Evolutionary conservation across 768 basidiomycete genomes (phyloP).

Genomic region (Boletus reticulatus): DNA sequence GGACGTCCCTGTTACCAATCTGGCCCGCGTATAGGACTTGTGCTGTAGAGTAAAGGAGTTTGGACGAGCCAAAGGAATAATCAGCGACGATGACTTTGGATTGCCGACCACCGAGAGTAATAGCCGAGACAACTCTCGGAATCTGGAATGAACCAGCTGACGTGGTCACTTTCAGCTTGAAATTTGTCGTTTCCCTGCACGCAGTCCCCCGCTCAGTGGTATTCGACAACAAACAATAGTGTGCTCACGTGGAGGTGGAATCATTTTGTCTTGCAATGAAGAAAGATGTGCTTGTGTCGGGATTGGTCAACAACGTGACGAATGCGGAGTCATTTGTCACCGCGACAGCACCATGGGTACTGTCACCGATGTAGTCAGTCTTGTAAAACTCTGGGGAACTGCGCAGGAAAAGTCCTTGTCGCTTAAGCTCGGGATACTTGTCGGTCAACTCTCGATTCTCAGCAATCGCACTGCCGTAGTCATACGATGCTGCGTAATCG

Average conservation of each 20-base stretch:
- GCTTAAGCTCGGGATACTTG: conserved; percentile 78
- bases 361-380: conserved; percentile 71
- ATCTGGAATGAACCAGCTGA: conserved; percentile 50
- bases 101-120: conserved; percentile 67
- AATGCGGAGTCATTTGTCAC: conserved; percentile 49
- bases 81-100: conserved; percentile 73
- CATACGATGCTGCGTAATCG: conserved; percentile 53
- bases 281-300: conserved; percentile 63
- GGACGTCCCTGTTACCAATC: conserved; percentile 59
- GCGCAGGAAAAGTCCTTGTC: conserved; percentile 74
- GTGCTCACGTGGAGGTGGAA: conserved; percentile 62
- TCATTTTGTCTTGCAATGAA: conserved; percentile 67
- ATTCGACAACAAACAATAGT: neutral
- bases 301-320: conserved; percentile 64
- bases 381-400: conserved; percentile 78
- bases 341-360: conserved; percentile 45
- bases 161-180: conserved; percentile 61
- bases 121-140: conserved; percentile 49
- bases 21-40: conserved; percentile 64
- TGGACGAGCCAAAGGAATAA: conserved; percentile 67
- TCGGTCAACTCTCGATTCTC: conserved; percentile 64
- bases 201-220: neutral
- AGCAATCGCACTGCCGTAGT: conserved; percentile 71
- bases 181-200: conserved; percentile 37
- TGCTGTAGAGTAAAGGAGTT: conserved; percentile 68